These are phyloP conservation scores for Colletotrichum sp. DNA, from an alignment of 2,329 filamentous ascomycete species.

Conservation along the genomic window DNA sequence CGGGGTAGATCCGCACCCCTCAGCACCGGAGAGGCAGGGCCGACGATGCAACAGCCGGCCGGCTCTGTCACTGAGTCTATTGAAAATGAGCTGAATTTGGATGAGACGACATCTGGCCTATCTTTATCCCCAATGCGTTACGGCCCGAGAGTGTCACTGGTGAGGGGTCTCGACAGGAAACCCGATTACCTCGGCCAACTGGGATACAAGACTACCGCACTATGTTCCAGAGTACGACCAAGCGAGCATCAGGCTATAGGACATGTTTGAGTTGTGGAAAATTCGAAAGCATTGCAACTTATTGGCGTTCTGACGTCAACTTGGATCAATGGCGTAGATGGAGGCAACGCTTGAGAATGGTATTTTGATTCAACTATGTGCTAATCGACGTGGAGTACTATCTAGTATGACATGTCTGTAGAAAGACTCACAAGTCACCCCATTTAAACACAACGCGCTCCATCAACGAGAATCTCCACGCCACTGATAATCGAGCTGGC, in stretches of 20 bases:
- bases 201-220: background rate
- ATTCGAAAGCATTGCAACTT: accelerated
- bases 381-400: background rate
- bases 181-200: background rate
- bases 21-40: background rate
- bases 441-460: background rate
- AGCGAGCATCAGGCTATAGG: accelerated
- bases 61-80: background rate
- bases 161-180: background rate
- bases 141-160: background rate
- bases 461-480: background rate
- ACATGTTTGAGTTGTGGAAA: background rate
- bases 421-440: background rate
- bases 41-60: background rate
- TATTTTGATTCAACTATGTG: background rate
- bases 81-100: background rate
- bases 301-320: accelerated
- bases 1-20: background rate
- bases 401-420: background rate
- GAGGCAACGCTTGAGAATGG: background rate
- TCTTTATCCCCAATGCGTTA: background rate
- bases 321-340: accelerated
- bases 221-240: accelerated
- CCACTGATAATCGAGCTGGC: background rate
- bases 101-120: background rate